A percentile compares a stretch with the other conserved stretches of the same genome.
Conservation (phyloP, 2,329 filamentous ascomycete genomes). For the Paraphoma chrysanthemicola region DNA sequence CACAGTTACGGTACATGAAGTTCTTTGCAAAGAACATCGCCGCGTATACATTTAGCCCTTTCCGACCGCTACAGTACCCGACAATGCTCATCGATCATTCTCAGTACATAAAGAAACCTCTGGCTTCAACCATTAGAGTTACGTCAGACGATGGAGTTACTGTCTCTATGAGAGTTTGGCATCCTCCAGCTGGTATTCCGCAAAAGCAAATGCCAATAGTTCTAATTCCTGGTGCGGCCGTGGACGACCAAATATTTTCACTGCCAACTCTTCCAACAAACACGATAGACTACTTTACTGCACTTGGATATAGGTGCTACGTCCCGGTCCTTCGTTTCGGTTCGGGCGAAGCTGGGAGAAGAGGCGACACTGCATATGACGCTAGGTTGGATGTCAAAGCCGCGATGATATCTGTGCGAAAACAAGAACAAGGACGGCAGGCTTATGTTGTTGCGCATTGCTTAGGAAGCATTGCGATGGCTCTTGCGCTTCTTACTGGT, state of each 20-base stretch:
- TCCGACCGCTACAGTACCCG: slow-evolving; percentile 64
- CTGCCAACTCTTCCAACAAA: slow-evolving; percentile 70
- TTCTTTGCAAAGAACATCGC: slow-evolving; percentile 64
- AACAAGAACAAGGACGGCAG: slow-evolving; percentile 37
- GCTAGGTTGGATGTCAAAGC: slow-evolving; percentile 66
- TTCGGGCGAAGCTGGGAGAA: slow-evolving; percentile 57
- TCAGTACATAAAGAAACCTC: slow-evolving; percentile 59
- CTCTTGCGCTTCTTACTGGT: slow-evolving; percentile 67
- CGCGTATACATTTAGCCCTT: slow-evolving; percentile 61
- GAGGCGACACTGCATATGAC: slow-evolving; percentile 66
- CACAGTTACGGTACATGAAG: background rate
- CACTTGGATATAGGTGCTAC: slow-evolving; percentile 67
- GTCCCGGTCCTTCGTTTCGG: slow-evolving; percentile 66
- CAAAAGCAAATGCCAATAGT: slow-evolving; percentile 53
- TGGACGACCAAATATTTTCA: slow-evolving; percentile 69
- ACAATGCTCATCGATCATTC: background rate
- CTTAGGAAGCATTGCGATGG: slow-evolving; percentile 67
- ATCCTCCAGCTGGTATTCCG: slow-evolving; percentile 45
- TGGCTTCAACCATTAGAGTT: slow-evolving; percentile 54
- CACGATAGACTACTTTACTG: slow-evolving; percentile 68
- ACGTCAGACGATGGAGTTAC: slow-evolving; percentile 60
- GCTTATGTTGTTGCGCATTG: slow-evolving; percentile 69
- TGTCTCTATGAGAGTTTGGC: slow-evolving; percentile 65
- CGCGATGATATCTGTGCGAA: slow-evolving; percentile 61
- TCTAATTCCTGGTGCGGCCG: slow-evolving; percentile 68